Base-by-base conservation (phyloP, 257 asterid genomes). In the Voacanga thouarsii region DNA sequence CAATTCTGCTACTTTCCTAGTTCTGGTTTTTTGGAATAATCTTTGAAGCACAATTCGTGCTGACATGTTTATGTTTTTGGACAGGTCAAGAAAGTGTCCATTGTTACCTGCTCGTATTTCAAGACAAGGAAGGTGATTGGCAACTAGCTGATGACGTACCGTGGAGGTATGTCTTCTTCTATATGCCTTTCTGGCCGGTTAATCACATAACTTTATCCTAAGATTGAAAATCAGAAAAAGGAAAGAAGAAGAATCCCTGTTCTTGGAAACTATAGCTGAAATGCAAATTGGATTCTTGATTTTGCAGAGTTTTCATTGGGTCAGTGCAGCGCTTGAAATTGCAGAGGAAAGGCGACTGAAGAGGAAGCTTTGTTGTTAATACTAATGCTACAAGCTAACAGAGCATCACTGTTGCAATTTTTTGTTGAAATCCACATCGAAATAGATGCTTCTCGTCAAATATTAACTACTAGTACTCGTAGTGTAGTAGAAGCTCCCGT, bases 91-190 rank as follows among this genome's bases (percentile, higher is more conserved):
- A 83, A 79, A 80, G 77, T 75, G 78, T 47, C 26, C 84, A 83
- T 75, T 75, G n/a, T 23, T 89, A 86, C 78, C 83, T 77, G 80
- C 88, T 92, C 24, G 73, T 82, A 24, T 92, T 87, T 82, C 90
- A 89, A 76, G 91, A 89, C n/a, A 83, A 71, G 41, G 91, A 90
- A 75, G 97, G 96, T 68, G 90, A 84, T 74, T 92, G 97, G 97
- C 83, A 83, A 63, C 86, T 82, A 74, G 92, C 90, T 37, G 87
- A 83, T 77, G 91, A 89, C 83, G 87, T 83, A 7, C 83, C 92
- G 6, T 92, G 97, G 97, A 89, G 85, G 97, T 90, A 88, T 56
- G 82, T 84, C 8, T 33, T 28, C 0, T 55, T 2, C 55, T 3
- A 5, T 26, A 14, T 18, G 5, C 6, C 19, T 14, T 65, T 72